phyloP scores from a whole-genome alignment of 164 flowering plant species.

The Umbellularia californica region DNA sequence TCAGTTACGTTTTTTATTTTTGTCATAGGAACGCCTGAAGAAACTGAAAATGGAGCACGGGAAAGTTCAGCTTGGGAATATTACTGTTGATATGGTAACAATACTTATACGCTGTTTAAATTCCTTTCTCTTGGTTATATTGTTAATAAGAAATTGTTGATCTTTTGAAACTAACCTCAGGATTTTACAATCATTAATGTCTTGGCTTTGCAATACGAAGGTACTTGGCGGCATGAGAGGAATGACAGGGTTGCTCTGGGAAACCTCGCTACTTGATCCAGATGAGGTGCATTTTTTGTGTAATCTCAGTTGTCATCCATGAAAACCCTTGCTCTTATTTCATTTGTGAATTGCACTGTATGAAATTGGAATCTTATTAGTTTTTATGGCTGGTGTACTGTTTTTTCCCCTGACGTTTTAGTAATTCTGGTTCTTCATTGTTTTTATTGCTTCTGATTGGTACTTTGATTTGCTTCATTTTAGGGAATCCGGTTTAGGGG shows the following conservation, averaged over 20 bases:
- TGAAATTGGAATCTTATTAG: neutral
- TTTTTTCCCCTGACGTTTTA: neutral
- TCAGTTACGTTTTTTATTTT: neutral
- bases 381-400: neutral
- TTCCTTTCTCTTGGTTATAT: too few species aligned
- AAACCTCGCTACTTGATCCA: slow-evolving; percentile 90
- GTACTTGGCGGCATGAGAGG: slow-evolving; percentile 98
- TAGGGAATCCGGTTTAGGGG: slow-evolving; percentile 98
- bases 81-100: slow-evolving; percentile 91
- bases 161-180: too few species aligned
- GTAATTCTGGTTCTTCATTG: neutral
- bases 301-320: neutral
- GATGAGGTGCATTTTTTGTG: slow-evolving; percentile 33
- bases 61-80: slow-evolving; percentile 85
- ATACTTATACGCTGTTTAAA: too few species aligned
- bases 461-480: slow-evolving; percentile 7
- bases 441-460: neutral
- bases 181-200: too few species aligned
- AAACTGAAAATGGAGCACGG: slow-evolving; percentile 85
- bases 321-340: neutral
- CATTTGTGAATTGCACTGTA: neutral
- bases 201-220: slow-evolving; percentile 10
- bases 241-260: slow-evolving; percentile 95
- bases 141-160: too few species aligned
- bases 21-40: slow-evolving; percentile 82